Percentiles rank a stretch among this genome's conserved stretches.
These are phyloP conservation scores for Mortierella sp. DNA, from an alignment of 371 early-diverging fungal genomes.

Conservation along the genomic window DNA sequence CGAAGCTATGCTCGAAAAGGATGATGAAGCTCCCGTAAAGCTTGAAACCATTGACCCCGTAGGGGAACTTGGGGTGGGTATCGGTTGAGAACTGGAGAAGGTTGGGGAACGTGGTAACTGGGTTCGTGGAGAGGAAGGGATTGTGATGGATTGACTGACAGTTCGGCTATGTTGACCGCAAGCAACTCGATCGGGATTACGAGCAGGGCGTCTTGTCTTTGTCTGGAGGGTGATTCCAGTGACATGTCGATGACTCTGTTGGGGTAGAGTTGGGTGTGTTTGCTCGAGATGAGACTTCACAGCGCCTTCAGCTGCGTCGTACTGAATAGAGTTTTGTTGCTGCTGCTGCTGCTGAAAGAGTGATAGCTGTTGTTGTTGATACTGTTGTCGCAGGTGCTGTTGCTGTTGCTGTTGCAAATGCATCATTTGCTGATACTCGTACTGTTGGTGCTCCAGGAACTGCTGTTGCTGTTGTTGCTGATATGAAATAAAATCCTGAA, in stretches of 20 bases:
- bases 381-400: conserved; percentile 24
- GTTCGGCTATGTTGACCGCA: background rate
- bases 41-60: conserved; percentile 20
- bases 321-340: conserved; percentile 6
- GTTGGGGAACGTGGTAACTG: conserved; percentile 12
- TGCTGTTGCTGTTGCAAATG: conserved; percentile 33
- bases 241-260: conserved; percentile 10
- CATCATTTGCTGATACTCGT: conserved; percentile 27
- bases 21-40: conserved; percentile 24
- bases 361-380: conserved; percentile 31
- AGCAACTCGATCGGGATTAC: conserved; percentile 28
- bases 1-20: conserved; percentile 39
- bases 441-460: conserved; percentile 28
- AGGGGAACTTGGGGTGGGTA: conserved; percentile 10
- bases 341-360: conserved; percentile 37
- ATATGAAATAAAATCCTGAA: conserved; percentile 48
- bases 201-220: conserved; percentile 33
- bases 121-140: conserved; percentile 11
- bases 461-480: conserved; percentile 47
- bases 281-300: too few species aligned
- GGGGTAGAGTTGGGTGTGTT: too few species aligned
- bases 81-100: background rate
- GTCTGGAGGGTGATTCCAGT: conserved; percentile 35
- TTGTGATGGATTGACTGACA: conserved; percentile 29
- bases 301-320: too few species aligned